Evolutionary conservation across 1,284 basidiomycete genomes (phyloP), one percentile per base, ranked within the genome.

Genomic region (Cerrena zonata): DNA sequence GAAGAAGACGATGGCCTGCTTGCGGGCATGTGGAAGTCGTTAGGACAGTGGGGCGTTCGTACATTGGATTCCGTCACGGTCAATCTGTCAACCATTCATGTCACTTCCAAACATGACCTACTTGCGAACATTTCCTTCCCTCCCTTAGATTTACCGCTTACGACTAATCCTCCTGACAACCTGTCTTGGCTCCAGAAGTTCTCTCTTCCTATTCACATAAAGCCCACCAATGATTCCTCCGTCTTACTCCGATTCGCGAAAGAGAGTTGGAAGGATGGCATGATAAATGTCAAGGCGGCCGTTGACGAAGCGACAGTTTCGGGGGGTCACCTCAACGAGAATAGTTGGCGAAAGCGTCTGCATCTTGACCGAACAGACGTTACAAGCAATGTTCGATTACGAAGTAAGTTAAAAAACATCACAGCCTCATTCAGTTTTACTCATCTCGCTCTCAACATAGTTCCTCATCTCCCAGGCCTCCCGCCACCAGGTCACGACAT

Each of bases 21-120:
- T 39, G 55, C 59, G 15, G 65, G 66, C 49, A 54, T 78, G 22
- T 85, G 81, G 79, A 87, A 84, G 65, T 69, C 75, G 2, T 51
- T 89, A 24, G 84, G 84, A 1, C 74, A 84, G 41, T 82, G 84
- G 77, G 77, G 84, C 2, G 74, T 89, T 30, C 70, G 71, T 25
- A 65, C 62, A 12, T 58, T 89, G 41, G 75, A 77, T 54, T 69
- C 65, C 18, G 76, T 86, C n/a, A 75, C 84, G 4, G 71, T 84
- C 42, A 69, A 74, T 42, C 65, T 82, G 40, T 74, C 72, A 34
- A 72, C 70, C 2, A 70, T 84, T 52, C 61, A 68, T 30, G 62
- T 88, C 2, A 65, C 68, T 21, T 72, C 81, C 2, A 63, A 73
- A 1, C 60, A 68, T 2, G 58, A 67, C 18, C 57, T 70, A 2